Evolutionary conservation across 352 stramenopile genomes (phyloP).

Genomic region (Phytopythium montanum): DNA sequence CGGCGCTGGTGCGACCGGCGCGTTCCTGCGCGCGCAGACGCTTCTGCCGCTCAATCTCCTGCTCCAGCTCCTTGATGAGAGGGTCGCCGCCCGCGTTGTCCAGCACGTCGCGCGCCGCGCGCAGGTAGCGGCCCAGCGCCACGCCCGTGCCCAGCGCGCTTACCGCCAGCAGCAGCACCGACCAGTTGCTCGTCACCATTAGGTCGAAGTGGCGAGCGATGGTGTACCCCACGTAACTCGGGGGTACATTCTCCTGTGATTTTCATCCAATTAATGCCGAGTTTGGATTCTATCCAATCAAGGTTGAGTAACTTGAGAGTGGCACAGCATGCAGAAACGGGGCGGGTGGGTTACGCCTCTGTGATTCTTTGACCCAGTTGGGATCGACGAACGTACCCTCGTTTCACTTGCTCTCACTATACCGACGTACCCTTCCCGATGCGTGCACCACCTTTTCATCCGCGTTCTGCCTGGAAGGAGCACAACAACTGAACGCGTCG

Average conservation of each 20-base stretch:
- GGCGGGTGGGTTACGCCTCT: background rate
- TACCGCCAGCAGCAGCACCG: conserved; percentile 20
- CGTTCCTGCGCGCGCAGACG: conserved; percentile 71
- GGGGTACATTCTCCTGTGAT: too few species aligned
- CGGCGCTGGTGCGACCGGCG: conserved; percentile 63
- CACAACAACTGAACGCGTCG: too few species aligned
- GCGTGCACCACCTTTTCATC: too few species aligned
- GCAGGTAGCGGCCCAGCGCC: conserved; percentile 20
- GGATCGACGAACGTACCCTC: too few species aligned
- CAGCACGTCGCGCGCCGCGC: background rate
- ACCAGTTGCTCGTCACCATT: conserved; percentile 16
- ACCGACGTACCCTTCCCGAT: too few species aligned
- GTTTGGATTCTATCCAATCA: background rate
- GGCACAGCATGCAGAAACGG: background rate
- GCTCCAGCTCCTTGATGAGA: conserved; percentile 41
- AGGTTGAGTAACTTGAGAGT: background rate
- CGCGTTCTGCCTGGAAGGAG: too few species aligned
- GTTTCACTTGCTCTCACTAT: too few species aligned
- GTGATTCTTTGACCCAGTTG: background rate
- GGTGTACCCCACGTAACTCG: too few species aligned
- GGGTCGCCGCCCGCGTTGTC: conserved; percentile 19
- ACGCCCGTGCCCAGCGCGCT: conserved; percentile 20
- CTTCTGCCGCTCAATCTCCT: conserved; percentile 69
- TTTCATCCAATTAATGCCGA: background rate
- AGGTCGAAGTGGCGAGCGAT: background rate